These are phyloP conservation scores for Carex sylvatica DNA, from an alignment of 202 grass and related monocot species.

Conservation along the genomic window DNA sequence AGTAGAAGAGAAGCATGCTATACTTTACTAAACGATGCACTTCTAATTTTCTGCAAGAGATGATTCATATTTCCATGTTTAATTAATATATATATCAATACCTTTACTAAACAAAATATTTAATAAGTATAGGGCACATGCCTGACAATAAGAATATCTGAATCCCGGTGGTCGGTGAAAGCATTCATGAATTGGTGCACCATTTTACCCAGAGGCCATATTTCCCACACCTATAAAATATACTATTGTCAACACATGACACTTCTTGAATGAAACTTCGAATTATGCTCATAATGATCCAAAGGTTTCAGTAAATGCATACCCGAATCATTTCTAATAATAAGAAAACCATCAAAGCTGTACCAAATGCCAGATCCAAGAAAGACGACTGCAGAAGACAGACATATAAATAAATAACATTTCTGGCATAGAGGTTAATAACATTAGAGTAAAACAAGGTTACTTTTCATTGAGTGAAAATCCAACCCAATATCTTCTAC, in stretches of 20 bases:
- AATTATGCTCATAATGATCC: background rate
- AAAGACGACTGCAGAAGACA: constrained; percentile 76
- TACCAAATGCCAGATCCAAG: constrained; percentile 97
- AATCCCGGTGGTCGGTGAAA: constrained; percentile 99
- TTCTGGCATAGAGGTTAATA: constrained; percentile 12
- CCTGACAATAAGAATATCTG: constrained; percentile 96
- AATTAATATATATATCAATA: background rate
- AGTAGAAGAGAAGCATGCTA: background rate
- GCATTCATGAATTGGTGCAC: constrained; percentile 97
- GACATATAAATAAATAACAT: constrained; percentile 26
- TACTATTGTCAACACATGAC: constrained; percentile 12
- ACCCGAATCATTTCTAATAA: constrained; percentile 94
- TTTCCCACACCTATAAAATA: constrained; percentile 65
- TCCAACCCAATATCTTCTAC: background rate
- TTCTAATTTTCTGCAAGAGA: background rate
- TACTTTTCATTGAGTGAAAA: background rate
- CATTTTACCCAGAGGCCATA: constrained; percentile 71
- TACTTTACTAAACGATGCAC: background rate
- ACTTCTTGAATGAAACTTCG: background rate
- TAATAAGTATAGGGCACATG: constrained; percentile 8
- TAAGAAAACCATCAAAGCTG: constrained; percentile 88
- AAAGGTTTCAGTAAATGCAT: constrained; percentile 20
- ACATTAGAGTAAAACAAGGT: background rate
- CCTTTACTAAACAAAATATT: constrained; percentile 8
- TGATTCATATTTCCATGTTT: background rate